Percentiles rank a stretch among this genome's conserved stretches.
phyloP scores from a whole-genome alignment of 257 asterid genomes.

The Gentiana straminea region DNA sequence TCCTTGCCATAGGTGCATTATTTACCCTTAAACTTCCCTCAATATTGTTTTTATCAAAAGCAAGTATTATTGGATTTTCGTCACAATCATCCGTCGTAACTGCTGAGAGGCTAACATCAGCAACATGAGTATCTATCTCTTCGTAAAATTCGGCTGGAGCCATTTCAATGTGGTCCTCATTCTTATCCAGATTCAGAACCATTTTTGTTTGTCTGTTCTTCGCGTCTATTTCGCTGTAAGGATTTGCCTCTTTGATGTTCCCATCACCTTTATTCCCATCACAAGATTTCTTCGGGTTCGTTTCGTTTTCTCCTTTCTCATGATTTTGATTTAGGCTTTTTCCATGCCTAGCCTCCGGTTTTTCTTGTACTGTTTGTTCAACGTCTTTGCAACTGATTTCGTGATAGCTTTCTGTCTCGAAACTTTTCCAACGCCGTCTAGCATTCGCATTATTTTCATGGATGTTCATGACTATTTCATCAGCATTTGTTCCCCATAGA shows the following conservation, averaged over 20 bases:
- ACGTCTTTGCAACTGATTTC: slow-evolving; percentile 18
- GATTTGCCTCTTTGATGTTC: slow-evolving; percentile 12
- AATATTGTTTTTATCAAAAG: slow-evolving; percentile 14
- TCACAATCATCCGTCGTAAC: slow-evolving; percentile 14
- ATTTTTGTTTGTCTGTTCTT: slow-evolving; percentile 14
- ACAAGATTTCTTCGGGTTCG: slow-evolving; percentile 9
- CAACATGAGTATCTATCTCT: slow-evolving; percentile 16
- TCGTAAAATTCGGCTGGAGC: slow-evolving; percentile 15
- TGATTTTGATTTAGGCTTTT: slow-evolving; percentile 15
- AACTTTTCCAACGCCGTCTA: slow-evolving; percentile 16
- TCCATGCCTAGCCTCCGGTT: slow-evolving; percentile 21
- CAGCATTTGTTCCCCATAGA: slow-evolving; percentile 16
- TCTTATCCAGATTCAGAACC: slow-evolving; percentile 21
- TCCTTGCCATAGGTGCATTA: slow-evolving; percentile 17
- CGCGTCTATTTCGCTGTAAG: slow-evolving; percentile 12
- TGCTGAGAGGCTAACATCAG: slow-evolving; percentile 15
- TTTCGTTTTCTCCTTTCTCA: slow-evolving; percentile 14
- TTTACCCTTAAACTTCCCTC: slow-evolving; percentile 15
- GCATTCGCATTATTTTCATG: slow-evolving; percentile 19
- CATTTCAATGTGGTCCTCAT: slow-evolving; percentile 15
- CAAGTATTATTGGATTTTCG: slow-evolving; percentile 3
- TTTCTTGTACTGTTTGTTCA: slow-evolving; percentile 22
- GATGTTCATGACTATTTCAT: slow-evolving; percentile 17
- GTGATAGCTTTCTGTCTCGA: slow-evolving; percentile 24
- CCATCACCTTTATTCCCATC: slow-evolving; percentile 12